Evolutionary conservation across 495 filamentous ascomycete genomes (phyloP).

Genomic region (Viridothelium virens): DNA sequence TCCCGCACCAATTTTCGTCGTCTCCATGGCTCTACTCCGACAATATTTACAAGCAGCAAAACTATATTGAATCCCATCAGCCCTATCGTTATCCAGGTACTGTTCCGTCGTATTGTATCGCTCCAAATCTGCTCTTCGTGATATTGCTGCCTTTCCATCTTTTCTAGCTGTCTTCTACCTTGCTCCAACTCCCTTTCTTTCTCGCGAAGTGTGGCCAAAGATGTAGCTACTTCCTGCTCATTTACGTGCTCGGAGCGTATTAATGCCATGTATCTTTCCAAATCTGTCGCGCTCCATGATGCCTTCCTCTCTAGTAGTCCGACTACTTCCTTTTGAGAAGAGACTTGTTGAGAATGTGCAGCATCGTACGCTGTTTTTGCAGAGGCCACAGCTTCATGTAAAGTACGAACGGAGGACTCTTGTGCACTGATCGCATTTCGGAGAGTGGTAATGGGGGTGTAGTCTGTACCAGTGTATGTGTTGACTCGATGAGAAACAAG

Average conservation of each 20-base stretch:
- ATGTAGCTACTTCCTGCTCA: slow-evolving; percentile 74
- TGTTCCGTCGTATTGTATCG: slow-evolving; percentile 91
- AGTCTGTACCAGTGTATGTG: slow-evolving; percentile 72
- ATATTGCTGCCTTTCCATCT: slow-evolving; percentile 78
- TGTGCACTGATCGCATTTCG: slow-evolving; percentile 65
- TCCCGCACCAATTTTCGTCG: slow-evolving; percentile 69
- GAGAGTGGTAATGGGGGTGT: slow-evolving; percentile 82
- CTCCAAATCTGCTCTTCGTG: slow-evolving; percentile 99
- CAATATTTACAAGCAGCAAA: slow-evolving; percentile 78
- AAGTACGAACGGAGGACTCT: slow-evolving; percentile 56
- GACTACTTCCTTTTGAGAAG: slow-evolving; percentile 93
- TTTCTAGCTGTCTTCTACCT: slow-evolving; percentile 61
- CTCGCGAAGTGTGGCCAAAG: slow-evolving; percentile 59
- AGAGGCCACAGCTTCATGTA: slow-evolving; percentile 56
- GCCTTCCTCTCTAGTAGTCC: slow-evolving; percentile 88
- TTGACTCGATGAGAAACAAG: slow-evolving; percentile 82
- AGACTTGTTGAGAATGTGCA: slow-evolving; percentile 67
- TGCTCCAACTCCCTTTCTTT: slow-evolving; percentile 73
- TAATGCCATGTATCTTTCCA: slow-evolving; percentile 88
- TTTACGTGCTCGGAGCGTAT: slow-evolving; percentile 90
- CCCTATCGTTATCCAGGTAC: slow-evolving; percentile 96
- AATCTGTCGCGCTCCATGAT: slow-evolving; percentile 75
- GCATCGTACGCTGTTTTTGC: slow-evolving; percentile 69
- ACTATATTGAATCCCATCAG: slow-evolving; percentile 94
- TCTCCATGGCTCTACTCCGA: slow-evolving; percentile 92